Conservation (phyloP, 108 stramenopile genomes). For the Epipyxis sp. region DNA sequence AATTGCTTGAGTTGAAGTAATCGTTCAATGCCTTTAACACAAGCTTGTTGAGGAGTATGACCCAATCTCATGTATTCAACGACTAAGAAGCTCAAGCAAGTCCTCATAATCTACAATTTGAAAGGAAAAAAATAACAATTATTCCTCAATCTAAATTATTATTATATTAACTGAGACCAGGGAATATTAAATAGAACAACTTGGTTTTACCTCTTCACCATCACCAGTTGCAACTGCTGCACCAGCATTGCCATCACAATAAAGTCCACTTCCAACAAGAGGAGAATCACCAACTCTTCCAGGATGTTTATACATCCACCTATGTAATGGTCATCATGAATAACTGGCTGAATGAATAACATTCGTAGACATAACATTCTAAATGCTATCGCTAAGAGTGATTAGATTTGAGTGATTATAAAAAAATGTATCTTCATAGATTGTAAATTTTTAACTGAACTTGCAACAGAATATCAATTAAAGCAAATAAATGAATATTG, state of each 20-base stretch:
- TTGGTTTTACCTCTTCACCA: slow-evolving; percentile 36
- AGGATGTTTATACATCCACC: slow-evolving; percentile 47
- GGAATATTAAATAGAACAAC: not conserved
- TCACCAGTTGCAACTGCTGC: slow-evolving; percentile 51
- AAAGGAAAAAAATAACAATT: no score
- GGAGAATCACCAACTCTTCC: slow-evolving; percentile 51
- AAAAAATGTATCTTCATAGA: no score
- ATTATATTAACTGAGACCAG: not conserved
- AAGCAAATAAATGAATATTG: no score
- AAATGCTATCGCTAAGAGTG: no score
- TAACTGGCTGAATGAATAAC: no score
- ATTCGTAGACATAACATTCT: no score
- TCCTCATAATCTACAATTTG: slow-evolving; percentile 42
- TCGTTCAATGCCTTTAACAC: slow-evolving; percentile 17
- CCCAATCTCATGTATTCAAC: slow-evolving; percentile 45
- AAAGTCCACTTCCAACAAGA: slow-evolving; percentile 42
- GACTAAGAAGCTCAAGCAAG: slow-evolving; percentile 41
- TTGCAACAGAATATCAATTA: no score
- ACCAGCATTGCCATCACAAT: slow-evolving; percentile 44
- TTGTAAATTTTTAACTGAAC: no score
- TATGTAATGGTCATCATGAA: no score
- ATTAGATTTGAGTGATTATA: no score
- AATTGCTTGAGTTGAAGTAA: slow-evolving; percentile 37
- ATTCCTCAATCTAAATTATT: not conserved
- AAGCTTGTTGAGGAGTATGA: slow-evolving; percentile 33